Evolutionary conservation across 2,329 filamentous ascomycete species (phyloP).

Genomic region (Trichoderma brevicompactum): DNA sequence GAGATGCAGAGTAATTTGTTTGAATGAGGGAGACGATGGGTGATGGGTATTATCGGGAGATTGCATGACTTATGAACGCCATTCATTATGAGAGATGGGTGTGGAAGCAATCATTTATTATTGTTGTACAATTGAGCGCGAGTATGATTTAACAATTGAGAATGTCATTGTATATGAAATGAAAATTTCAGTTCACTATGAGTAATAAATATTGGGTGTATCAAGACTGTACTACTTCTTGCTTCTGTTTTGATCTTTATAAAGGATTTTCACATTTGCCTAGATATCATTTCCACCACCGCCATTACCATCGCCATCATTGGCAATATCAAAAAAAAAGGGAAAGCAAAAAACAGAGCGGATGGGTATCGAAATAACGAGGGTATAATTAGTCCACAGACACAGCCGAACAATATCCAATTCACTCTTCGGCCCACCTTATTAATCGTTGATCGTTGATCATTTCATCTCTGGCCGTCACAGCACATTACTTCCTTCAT

Average conservation of each 20-base stretch:
- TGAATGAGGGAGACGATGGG: not conserved
- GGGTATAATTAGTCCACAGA: constrained; percentile 7
- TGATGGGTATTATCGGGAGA: not conserved
- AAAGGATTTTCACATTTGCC: no score
- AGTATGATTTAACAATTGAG: not conserved
- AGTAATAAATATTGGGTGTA: not conserved
- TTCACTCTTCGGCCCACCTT: not conserved
- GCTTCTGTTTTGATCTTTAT: not conserved
- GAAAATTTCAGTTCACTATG: not conserved
- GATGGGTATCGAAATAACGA: constrained; percentile 21
- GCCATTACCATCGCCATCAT: not conserved
- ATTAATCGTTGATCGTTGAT: not conserved
- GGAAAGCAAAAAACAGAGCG: not conserved
- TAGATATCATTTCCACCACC: not conserved
- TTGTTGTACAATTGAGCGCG: constrained; percentile 9
- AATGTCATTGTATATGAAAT: not conserved
- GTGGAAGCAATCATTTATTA: not conserved
- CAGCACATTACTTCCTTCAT: not conserved
- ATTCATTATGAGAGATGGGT: not conserved
- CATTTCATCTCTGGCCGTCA: not conserved
- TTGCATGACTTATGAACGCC: not conserved
- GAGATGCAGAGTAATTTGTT: constrained; percentile 46
- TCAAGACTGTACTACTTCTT: not conserved
- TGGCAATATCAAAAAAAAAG: not conserved
- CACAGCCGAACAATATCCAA: not conserved